Conservation (phyloP, 345 rosid genomes). For the Eucalyptus curtisii region DNA sequence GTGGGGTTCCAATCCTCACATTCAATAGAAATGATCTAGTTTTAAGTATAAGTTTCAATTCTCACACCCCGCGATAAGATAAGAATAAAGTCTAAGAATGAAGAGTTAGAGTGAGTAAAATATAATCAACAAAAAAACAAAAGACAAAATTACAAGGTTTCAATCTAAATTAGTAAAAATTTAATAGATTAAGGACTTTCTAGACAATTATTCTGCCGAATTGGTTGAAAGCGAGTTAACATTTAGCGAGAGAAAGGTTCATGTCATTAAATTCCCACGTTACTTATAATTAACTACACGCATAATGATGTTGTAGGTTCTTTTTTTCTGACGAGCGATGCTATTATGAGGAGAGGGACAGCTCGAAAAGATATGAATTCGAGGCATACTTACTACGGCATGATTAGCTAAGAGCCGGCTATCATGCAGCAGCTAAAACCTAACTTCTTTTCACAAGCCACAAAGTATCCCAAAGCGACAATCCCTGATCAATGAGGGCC, state of each 20-base stretch:
- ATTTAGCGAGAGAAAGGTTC: neutral
- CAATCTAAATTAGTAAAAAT: fast-evolving
- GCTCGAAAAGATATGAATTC: neutral
- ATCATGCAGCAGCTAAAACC: neutral
- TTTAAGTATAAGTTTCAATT: fast-evolving
- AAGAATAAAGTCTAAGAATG: fast-evolving
- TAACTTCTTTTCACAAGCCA: neutral
- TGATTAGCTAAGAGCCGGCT: neutral
- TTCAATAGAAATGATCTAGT: fast-evolving
- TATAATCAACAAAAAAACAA: no score
- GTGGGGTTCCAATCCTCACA: fast-evolving
- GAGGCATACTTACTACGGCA: fast-evolving
- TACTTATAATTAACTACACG: neutral
- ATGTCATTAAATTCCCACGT: neutral
- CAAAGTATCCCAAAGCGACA: neutral
- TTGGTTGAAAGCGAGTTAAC: neutral
- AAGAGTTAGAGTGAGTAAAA: no score
- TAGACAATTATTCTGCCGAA: fast-evolving
- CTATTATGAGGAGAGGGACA: neutral
- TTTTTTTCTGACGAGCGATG: neutral
- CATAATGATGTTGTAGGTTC: neutral
- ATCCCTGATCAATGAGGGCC: neutral
- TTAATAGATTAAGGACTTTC: neutral
- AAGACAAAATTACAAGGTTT: fast-evolving
- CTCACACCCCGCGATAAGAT: fast-evolving